These are phyloP conservation scores for Eragrostis nindensis DNA, from an alignment of 176 grass and related monocot species.

Conservation along the genomic window DNA sequence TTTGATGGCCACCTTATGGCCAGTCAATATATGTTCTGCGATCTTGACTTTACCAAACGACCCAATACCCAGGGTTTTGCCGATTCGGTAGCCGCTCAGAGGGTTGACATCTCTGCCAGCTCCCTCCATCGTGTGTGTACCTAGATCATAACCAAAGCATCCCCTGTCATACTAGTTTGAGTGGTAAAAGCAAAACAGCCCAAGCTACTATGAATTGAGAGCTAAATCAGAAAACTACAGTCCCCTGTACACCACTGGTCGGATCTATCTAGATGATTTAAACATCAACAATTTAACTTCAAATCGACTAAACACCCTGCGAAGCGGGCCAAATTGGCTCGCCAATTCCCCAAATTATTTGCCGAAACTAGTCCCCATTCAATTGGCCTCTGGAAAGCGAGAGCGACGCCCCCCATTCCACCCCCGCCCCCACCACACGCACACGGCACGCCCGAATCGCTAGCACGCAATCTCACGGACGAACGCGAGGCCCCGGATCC, in stretches of 20 bases:
- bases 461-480: neutral
- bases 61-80: slow-evolving; percentile 87
- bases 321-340: neutral
- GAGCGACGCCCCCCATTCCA: neutral
- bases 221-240: neutral
- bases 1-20: slow-evolving; percentile 86
- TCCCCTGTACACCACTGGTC: neutral
- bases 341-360: neutral
- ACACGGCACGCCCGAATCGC: neutral
- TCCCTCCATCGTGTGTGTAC: slow-evolving; percentile 71
- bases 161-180: neutral
- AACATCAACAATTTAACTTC: neutral
- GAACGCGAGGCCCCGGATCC: slow-evolving; percentile 31
- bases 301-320: neutral
- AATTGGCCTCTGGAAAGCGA: neutral
- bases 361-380: neutral
- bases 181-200: neutral
- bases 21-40: slow-evolving; percentile 76
- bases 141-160: slow-evolving; percentile 31
- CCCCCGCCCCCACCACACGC: neutral
- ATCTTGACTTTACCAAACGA: slow-evolving; percentile 91
- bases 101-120: slow-evolving; percentile 53
- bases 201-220: neutral
- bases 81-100: slow-evolving; percentile 66
- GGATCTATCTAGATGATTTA: slow-evolving; percentile 17